Evolutionary conservation across 176 grass and related monocot genomes (phyloP), one percentile per base, ranked within the genome.

Genomic region (Dendrocalamus sinicus): DNA sequence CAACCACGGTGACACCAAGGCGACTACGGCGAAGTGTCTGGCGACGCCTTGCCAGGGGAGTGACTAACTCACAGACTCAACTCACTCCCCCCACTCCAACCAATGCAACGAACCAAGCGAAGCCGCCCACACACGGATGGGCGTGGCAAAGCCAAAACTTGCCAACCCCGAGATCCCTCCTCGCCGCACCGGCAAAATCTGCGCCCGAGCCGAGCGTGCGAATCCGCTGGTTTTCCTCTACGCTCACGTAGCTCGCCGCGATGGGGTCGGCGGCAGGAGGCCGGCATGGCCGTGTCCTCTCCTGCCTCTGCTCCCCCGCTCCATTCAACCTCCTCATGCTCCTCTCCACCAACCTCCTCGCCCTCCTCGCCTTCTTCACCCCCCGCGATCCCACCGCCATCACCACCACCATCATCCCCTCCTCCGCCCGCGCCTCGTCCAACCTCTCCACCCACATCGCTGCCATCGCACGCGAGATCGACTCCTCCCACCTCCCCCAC

Each of bases 271-370:
- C 71, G 85, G 89, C 44, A 4, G 55, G 55, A 22, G 55, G 20
- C 55, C 76, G 88, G 17, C 62, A 67, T 62, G 91, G 91, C 68
- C 71, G 81, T 37, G 45, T 59, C 28, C 90, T 89, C 62, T 67
- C 86, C 46, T 86, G 88, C 50, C 73, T 89, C 53, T 95, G 92
- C 79, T 96, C 90, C 6, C 88, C 91, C 15, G 75, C 67, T 39
- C 81, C 91, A 12, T 83, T 98, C 58, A 89, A 94, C 84, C 88
- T 96, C 45, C 86, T 99, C 61, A 91, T 99, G 81, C 83, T 99
- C 30, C 80, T 99, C 84, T 89, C 84, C 81, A 98, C 93, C 81
- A 99, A 96, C 84, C 82, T 95, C 75, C 91, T 96, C 78, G 91
- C 93, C 8, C 85, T 98, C 44, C 87, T 94, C 84, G 93, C 90